These are phyloP conservation scores for Calonectria crousiana DNA, from an alignment of 2,329 filamentous ascomycete species.

Conservation along the genomic window DNA sequence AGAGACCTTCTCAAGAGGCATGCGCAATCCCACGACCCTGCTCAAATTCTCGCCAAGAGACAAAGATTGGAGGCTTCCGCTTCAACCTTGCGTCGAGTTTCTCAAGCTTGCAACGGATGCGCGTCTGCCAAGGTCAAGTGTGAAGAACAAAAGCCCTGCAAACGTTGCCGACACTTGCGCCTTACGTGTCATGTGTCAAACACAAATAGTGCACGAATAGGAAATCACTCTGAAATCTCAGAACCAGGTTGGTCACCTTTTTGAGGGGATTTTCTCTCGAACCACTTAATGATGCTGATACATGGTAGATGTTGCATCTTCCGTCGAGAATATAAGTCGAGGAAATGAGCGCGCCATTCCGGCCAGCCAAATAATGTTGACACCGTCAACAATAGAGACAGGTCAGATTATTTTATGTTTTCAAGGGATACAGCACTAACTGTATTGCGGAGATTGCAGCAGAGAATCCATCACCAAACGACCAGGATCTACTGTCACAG, in stretches of 20 bases:
- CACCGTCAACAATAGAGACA: neutral
- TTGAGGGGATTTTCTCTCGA: neutral
- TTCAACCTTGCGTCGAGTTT: neutral
- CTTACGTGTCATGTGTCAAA: neutral
- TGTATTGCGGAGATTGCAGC: neutral
- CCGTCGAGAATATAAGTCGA: neutral
- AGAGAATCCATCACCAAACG: neutral
- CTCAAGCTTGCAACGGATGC: neutral
- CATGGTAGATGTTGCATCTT: neutral
- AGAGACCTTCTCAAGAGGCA: neutral
- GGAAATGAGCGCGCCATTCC: neutral
- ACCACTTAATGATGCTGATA: neutral
- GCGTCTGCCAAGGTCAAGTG: neutral
- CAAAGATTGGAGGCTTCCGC: neutral
- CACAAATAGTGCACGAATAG: neutral
- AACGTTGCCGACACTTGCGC: neutral
- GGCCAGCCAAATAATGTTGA: neutral
- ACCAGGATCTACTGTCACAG: neutral
- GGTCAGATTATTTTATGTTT: neutral
- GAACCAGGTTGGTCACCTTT: neutral
- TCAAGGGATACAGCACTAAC: neutral
- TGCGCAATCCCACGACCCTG: neutral
- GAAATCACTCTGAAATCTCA: neutral
- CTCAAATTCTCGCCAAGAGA: neutral
- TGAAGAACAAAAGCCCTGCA: neutral